Evolutionary conservation across 768 basidiomycete species (phyloP).

Genomic region (Leucosporidium scottii): DNA sequence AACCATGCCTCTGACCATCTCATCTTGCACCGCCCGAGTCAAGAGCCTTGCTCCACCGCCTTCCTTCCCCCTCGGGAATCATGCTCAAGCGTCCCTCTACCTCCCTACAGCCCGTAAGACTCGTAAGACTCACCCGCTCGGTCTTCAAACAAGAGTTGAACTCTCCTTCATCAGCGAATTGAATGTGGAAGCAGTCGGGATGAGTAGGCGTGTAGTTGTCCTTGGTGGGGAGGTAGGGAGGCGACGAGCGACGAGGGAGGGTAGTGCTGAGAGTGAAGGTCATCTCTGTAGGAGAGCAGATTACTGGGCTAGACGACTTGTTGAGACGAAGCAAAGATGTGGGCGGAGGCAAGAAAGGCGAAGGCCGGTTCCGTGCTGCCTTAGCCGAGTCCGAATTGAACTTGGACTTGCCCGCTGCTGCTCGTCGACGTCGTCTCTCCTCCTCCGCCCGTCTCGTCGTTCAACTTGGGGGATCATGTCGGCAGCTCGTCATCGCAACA

Average conservation of each 20-base stretch:
- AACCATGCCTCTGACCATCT: background rate
- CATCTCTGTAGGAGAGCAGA: background rate
- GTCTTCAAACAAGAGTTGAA: slow-evolving; percentile 30
- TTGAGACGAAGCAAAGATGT: too few relatives aligned
- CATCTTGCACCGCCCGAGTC: too few relatives aligned
- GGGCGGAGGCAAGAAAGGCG: too few relatives aligned
- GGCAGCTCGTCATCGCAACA: background rate
- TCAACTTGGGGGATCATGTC: background rate
- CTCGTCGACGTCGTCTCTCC: too few relatives aligned
- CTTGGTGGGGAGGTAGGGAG: slow-evolving; percentile 24
- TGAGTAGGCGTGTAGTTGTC: slow-evolving; percentile 28
- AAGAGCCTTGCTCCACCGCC: background rate
- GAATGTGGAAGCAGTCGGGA: slow-evolving; percentile 12
- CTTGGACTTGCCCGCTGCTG: too few relatives aligned
- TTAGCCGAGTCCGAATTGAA: too few relatives aligned
- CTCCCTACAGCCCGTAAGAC: too few relatives aligned
- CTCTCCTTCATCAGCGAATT: slow-evolving; percentile 25
- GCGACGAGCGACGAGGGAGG: background rate
- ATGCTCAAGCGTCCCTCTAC: background rate
- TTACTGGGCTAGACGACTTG: too few relatives aligned
- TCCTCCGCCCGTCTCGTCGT: too few relatives aligned
- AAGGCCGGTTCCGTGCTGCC: too few relatives aligned
- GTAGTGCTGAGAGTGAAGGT: background rate
- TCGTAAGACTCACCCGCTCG: slow-evolving; percentile 13
- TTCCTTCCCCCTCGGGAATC: too few relatives aligned